These are phyloP conservation scores for barrel medic (Medicago truncatula) DNA, from an alignment of 306 rosid species.

Conservation along the genomic window MtrunA17r5.0-ANR NC_053046.1:15178001-15178500, in stretches of 20 bases:
- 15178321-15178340: constrained; percentile 42
- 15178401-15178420: constrained; percentile 28
- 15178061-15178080: neutral
- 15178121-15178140: too few relatives aligned
- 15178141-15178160: neutral
- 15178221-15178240: constrained; percentile 32
- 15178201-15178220: constrained; percentile 37
- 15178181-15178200: constrained; percentile 46
- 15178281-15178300: constrained; percentile 54
- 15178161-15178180: neutral
- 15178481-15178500: neutral
- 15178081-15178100: neutral
- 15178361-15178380: constrained; percentile 26
- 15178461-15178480: neutral
- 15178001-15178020: too few relatives aligned
- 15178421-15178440: neutral
- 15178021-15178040: neutral
- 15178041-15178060: neutral
- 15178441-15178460: constrained; percentile 14
- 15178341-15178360: constrained; percentile 52
- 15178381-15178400: constrained; percentile 49
- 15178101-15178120: too few relatives aligned
- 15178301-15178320: too few relatives aligned
- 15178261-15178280: constrained; percentile 44
- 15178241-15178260: constrained; percentile 41